Evolutionary conservation across 441 rosid genomes (phyloP).

Genomic region (Euphorbia corollata): DNA sequence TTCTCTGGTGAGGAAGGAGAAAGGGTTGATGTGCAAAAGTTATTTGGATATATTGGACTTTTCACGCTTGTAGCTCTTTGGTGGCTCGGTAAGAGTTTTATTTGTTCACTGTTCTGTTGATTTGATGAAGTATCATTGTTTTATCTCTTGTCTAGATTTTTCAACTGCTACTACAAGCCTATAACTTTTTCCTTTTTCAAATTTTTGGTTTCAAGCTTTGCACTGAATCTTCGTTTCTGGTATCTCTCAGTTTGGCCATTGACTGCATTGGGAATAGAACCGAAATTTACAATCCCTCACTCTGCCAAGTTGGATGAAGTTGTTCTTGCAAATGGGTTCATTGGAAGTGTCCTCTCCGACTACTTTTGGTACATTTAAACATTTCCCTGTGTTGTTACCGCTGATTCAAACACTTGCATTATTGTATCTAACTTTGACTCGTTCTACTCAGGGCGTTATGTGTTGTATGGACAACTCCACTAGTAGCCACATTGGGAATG

Average conservation of each 20-base stretch:
- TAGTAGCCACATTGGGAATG: conserved; percentile 79
- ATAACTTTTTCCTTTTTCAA: not conserved
- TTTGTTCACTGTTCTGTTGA: conserved; percentile 12
- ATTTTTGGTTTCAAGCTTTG: not conserved
- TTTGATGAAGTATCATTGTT: not conserved
- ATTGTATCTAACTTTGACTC: not conserved
- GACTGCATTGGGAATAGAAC: conserved; percentile 92
- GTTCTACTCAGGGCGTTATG: conserved; percentile 52
- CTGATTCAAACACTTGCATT: not conserved
- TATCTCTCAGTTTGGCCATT: conserved; percentile 75
- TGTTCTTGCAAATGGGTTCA: conserved; percentile 82
- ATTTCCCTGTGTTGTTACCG: not conserved
- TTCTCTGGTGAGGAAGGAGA: conserved; percentile 94
- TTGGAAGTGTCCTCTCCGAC: conserved; percentile 97
- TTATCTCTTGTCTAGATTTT: not conserved
- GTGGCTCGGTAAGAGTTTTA: conserved; percentile 85
- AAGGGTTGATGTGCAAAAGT: conserved; percentile 84
- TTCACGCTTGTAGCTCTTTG: conserved; percentile 94
- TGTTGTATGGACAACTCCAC: conserved; percentile 80
- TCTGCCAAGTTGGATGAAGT: conserved; percentile 84
- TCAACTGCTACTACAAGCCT: not conserved
- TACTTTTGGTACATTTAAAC: conserved; percentile 58
- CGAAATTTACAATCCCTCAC: conserved; percentile 87
- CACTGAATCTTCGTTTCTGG: conserved; percentile 13
- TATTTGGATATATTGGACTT: conserved; percentile 90